Percentiles rank a stretch among this genome's conserved stretches.
phyloP scores from a whole-genome alignment of 495 filamentous ascomycete genomes.

The Neurospora intermedia region DNA sequence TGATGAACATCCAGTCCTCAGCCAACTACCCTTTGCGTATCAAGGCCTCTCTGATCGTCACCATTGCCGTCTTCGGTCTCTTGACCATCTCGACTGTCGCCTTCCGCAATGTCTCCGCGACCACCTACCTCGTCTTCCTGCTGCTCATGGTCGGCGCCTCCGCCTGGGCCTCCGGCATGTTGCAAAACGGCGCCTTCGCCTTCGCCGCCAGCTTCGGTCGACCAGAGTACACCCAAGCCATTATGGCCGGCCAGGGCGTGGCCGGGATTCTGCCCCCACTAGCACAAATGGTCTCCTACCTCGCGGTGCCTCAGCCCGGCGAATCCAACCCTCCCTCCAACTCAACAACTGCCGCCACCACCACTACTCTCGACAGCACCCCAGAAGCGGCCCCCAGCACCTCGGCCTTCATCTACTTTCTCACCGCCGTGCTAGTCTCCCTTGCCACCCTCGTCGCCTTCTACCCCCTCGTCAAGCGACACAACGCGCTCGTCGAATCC shows the following conservation, averaged over 20 bases:
- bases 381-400: conserved; percentile 30
- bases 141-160: conserved; percentile 73
- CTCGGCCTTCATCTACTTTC: conserved; percentile 83
- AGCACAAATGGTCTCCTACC: conserved; percentile 72
- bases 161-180: conserved; percentile 69
- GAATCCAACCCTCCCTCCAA: background rate
- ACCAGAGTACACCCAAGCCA: conserved; percentile 82
- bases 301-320: conserved; percentile 46
- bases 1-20: conserved; percentile 66
- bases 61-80: conserved; percentile 58
- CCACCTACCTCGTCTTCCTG: conserved; percentile 66
- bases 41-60: conserved; percentile 59
- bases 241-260: conserved; percentile 91
- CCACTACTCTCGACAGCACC: conserved; percentile 1
- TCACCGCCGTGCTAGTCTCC: conserved; percentile 62
- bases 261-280: conserved; percentile 86
- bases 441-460: conserved; percentile 49
- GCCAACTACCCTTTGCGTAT: conserved; percentile 82
- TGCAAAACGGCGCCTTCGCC: conserved; percentile 91
- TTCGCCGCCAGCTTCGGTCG: conserved; percentile 77
- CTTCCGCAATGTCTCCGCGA: conserved; percentile 48
- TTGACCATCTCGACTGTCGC: conserved; percentile 68
- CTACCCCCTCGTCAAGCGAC: conserved; percentile 35
- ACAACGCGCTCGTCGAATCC: conserved; percentile 30
- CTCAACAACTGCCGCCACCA: too few relatives aligned